Evolutionary conservation across 768 basidiomycete genomes (phyloP), one percentile per base, ranked within the genome.

Genomic region (Lentinus brumalis): DNA sequence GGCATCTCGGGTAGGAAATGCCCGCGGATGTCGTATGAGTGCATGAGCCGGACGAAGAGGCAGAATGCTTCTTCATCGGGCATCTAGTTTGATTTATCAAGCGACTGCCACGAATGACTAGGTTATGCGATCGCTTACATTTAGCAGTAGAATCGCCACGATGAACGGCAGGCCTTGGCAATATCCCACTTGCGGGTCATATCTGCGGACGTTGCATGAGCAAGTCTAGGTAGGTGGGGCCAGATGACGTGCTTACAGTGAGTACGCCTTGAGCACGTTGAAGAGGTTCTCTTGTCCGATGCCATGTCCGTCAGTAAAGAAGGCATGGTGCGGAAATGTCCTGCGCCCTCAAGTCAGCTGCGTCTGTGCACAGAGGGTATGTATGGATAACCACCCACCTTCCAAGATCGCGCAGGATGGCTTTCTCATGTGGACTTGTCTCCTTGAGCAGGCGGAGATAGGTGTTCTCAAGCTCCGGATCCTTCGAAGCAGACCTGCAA

Each of bases 1-100:
- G 97, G 97, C 97, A 99, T 99, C 70, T 99, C 96, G 4, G 97
- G 96, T n/a, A 98, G 80, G 76, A 95, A 99, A 75, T 98, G 96
- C 1, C 94, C 94, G 46, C 96, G 87, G 2, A 98, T 81, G 73
- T 96, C 96, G 71, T 99, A 98, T 1, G 96, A 91, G 61, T 97
- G 82, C 97, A 98, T 98, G 15, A 99, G 75, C 55, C 97, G 82
- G 31, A 98, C 95, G 10, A 98, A 83, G 11, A 98, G 84, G 64
- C 91, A 96, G 74, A 99, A 99, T 0, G 96, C 96, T 76, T 98
- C 96, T 77, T 99, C 97, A 63, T 98, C 97, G 26, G 97, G 97
- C 97, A 99, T 99, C 96, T 98, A 39, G 14, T 39, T 39, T 2
- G 21, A 11, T 18, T 58, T 46, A 42, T 18, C 31, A 26, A 18